These are phyloP conservation scores for Cyphellophora attinorum DNA, from an alignment of 2,329 filamentous ascomycete genomes.

Conservation along the genomic window DNA sequence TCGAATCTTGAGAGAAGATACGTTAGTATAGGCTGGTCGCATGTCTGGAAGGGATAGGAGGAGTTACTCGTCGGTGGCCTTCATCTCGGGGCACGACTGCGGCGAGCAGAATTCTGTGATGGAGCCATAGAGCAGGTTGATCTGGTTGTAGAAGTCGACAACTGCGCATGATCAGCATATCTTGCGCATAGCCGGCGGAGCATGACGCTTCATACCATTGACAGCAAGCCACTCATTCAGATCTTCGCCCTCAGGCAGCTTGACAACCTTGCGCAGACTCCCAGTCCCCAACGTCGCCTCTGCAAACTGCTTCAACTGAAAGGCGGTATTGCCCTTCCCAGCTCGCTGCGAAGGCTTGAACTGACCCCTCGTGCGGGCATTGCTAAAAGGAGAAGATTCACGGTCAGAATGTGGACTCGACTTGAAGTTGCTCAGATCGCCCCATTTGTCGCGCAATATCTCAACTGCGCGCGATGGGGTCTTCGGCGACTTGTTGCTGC, in stretches of 20 bases:
- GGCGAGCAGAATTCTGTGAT: constrained; percentile 99
- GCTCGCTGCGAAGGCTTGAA: constrained; percentile 82
- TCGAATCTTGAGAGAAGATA: constrained; percentile 63
- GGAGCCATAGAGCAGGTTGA: constrained; percentile 95
- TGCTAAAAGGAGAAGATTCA: constrained; percentile 44
- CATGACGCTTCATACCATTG: constrained; percentile 54
- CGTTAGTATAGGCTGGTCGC: constrained; percentile 9
- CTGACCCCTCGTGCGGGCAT: constrained; percentile 77
- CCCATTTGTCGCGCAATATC: constrained; percentile 25
- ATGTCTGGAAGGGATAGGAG: not conserved
- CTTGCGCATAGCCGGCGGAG: not conserved
- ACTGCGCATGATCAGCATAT: constrained; percentile 45
- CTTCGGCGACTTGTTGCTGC: no score
- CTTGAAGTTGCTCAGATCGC: no score
- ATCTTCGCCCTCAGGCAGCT: constrained; percentile 93
- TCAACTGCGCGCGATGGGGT: constrained; percentile 20
- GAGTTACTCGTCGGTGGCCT: constrained; percentile 94
- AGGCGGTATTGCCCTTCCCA: constrained; percentile 78
- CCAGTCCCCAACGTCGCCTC: constrained; percentile 93
- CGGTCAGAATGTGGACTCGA: constrained; percentile 27
- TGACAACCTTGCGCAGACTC: constrained; percentile 90
- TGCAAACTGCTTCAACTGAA: constrained; percentile 94
- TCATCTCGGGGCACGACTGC: constrained; percentile 97
- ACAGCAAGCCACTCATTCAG: constrained; percentile 97
- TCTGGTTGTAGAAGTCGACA: constrained; percentile 99